These are phyloP conservation scores for Cryphonectria japonica DNA, from an alignment of 2,329 filamentous ascomycete species.

Conservation along the genomic window DNA sequence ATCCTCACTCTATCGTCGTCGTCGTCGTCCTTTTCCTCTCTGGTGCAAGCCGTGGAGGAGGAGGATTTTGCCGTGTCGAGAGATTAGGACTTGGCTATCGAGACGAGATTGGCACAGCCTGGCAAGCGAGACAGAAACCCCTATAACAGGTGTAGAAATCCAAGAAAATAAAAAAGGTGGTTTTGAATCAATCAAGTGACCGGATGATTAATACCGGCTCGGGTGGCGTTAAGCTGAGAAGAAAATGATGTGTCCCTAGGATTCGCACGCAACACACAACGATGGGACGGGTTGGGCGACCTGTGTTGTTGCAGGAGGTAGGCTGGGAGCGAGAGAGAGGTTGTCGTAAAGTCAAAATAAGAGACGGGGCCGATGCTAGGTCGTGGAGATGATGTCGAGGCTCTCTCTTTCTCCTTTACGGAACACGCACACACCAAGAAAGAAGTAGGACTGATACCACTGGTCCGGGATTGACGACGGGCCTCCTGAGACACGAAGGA, in stretches of 20 bases:
- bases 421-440: slow-evolving; percentile 4
- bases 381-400: slow-evolving; percentile 15
- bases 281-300: slow-evolving; percentile 30
- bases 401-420: background rate
- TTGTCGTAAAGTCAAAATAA: slow-evolving; percentile 30
- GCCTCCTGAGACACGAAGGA: slow-evolving; percentile 40
- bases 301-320: slow-evolving; percentile 4
- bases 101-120: slow-evolving; percentile 41
- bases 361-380: slow-evolving; percentile 23
- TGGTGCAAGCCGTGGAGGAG: slow-evolving; percentile 10
- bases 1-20: slow-evolving; percentile 22
- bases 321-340: slow-evolving; percentile 8
- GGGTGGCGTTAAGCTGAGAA: slow-evolving; percentile 24
- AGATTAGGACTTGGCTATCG: slow-evolving; percentile 47
- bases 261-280: slow-evolving; percentile 31
- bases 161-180: slow-evolving; percentile 2
- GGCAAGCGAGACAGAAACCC: slow-evolving; percentile 17
- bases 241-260: slow-evolving; percentile 41
- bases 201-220: slow-evolving; percentile 39
- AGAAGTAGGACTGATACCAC: slow-evolving; percentile 34
- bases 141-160: slow-evolving; percentile 27
- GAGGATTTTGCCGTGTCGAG: slow-evolving; percentile 25
- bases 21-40: slow-evolving; percentile 22
- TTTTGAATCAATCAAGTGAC: slow-evolving; percentile 37
- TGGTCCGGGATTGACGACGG: slow-evolving; percentile 37